Conservation (phyloP, 352 stramenopile species). For the Phytophthora aleatoria region DNA sequence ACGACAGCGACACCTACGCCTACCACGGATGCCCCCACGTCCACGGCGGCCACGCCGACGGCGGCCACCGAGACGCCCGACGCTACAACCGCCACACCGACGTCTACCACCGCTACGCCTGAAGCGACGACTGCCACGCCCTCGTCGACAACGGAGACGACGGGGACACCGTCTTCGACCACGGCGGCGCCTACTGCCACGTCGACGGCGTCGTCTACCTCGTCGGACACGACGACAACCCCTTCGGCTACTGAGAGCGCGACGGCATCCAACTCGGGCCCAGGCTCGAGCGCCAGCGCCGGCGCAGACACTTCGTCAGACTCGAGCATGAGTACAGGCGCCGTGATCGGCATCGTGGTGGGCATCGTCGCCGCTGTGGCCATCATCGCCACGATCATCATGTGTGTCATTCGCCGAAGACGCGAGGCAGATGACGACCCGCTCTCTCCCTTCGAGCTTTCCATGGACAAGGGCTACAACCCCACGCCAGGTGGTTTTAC, state of each 20-base stretch:
- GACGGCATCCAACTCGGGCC: conserved; percentile 20
- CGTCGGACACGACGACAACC: conserved; percentile 30
- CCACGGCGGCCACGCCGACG: conserved; percentile 6
- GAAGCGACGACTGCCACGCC: conserved; percentile 13
- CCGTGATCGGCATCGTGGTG: conserved; percentile 69
- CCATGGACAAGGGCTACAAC: conserved; percentile 84
- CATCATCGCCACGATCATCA: conserved; percentile 60
- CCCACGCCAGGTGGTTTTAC: conserved; percentile 38
- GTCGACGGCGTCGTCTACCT: conserved; percentile 26
- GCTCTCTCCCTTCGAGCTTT: conserved; percentile 83
- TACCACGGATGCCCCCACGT: conserved; percentile 17
- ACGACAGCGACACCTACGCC: conserved; percentile 21
- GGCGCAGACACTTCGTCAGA: conserved; percentile 29
- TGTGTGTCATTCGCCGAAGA: conserved; percentile 57
- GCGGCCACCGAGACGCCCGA: conserved; percentile 15
- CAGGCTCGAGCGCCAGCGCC: conserved; percentile 20
- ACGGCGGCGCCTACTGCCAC: conserved; percentile 31
- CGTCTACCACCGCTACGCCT: conserved; percentile 8
- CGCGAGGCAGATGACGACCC: conserved; percentile 73
- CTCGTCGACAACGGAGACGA: conserved; percentile 1
- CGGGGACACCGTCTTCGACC: conserved; percentile 18
- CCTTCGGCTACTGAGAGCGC: conserved; percentile 24
- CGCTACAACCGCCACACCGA: conserved; percentile 11
- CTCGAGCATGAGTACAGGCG: conserved; percentile 71
- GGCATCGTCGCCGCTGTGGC: conserved; percentile 67